phyloP scores from a whole-genome alignment of 179 eudicot species.

The Actinidia polygama region DNA sequence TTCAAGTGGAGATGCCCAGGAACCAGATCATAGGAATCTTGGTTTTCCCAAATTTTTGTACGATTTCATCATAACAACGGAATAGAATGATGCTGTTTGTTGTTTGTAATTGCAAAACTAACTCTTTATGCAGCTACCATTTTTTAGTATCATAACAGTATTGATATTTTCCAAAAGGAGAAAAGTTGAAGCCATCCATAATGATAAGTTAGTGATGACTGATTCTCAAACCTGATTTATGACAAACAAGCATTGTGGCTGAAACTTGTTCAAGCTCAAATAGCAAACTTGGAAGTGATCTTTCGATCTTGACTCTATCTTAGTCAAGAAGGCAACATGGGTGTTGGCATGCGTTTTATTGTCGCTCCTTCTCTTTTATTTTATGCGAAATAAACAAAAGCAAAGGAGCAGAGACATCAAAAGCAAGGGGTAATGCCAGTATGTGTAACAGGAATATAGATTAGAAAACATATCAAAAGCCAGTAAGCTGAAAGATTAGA shows the following conservation, averaged over 20 bases:
- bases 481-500: neutral
- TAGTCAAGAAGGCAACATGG: neutral
- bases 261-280: conserved; percentile 13
- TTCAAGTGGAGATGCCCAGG: neutral
- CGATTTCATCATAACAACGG: neutral
- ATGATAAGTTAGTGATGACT: conserved; percentile 7
- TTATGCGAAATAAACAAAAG: conserved; percentile 4
- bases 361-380: neutral
- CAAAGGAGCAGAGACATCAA: conserved; percentile 7
- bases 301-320: neutral
- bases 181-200: neutral
- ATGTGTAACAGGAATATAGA: neutral
- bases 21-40: neutral
- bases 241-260: neutral
- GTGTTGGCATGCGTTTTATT: neutral
- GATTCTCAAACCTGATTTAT: neutral
- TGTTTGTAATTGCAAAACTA: conserved; percentile 1
- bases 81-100: neutral
- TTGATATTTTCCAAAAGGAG: neutral
- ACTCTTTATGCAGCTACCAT: neutral
- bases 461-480: neutral
- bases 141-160: neutral
- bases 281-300: neutral
- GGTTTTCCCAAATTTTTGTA: neutral
- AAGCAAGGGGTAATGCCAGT: neutral